Base-by-base conservation (phyloP, 257 asterid species). In the Ehretia macrophylla region DNA sequence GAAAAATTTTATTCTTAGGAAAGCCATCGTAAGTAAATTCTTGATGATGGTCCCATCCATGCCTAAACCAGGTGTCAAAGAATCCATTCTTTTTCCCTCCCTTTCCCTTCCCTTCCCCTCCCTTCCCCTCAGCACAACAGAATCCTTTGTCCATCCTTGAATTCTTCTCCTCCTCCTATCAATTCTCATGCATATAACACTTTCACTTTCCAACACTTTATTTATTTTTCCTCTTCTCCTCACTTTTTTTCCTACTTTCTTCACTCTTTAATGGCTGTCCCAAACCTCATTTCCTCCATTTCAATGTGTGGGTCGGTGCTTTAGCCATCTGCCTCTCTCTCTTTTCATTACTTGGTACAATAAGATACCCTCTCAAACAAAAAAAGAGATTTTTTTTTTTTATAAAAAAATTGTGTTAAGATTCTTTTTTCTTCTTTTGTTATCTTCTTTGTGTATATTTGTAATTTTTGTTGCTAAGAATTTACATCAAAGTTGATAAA, bases 261-360 rank as follows among this genome's bases (percentile, higher is more conserved):
- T 14, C 76, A 50, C 70, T 73, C 85, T 76, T 87, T 74, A 77
- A 81, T 77, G 86, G 92, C 86, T 82, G 94, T 74, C 83, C 95
- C 94, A 77, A 88, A 49, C 67, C 78, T 62, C 63, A 72, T 68
- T 65, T 76, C 77, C 74, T 69, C 70, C 77, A 51, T 72, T 69
- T 79, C 42, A 66, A 64, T 69, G 64, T 66, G 74, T 82, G 81
- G 84, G 81, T 70, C 74, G 85, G 55, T 81, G 80, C 67, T 75
- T 63, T 71, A 58, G 63, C 49, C 40, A 47, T 70, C 62, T 64
- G 63, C 47, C 65, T 62, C 56, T 53, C 63, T 71, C 77, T 72
- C 76, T 65, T 60, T 75, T 72, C 56, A 72, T 70, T 63, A 20
- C 64, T 65, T 74, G 62, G 65, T 55, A 17, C 46, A 49, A 68